Evolutionary conservation across 208 protist genomes (phyloP).

Genomic region (Acanthamoeba divionensis): DNA sequence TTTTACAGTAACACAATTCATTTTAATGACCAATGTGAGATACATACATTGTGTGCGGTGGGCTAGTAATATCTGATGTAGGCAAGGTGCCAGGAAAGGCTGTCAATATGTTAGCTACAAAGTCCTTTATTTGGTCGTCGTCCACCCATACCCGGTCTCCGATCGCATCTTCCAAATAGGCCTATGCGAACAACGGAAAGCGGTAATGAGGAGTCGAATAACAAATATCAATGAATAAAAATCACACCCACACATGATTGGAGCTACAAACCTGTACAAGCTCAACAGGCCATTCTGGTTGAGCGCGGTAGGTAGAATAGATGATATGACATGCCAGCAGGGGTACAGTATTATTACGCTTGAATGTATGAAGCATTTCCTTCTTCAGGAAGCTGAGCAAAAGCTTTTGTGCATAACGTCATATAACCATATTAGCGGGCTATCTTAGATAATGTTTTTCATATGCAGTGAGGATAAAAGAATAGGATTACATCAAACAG

Average conservation of each 20-base stretch:
- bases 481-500: not conserved
- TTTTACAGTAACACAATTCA: too few species aligned
- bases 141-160: constrained; percentile 29
- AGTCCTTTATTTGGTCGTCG: not conserved
- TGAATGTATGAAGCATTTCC: not conserved
- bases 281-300: constrained; percentile 18
- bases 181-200: not conserved
- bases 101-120: constrained; percentile 22
- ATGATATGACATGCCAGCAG: constrained; percentile 30
- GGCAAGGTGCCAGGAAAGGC: not conserved
- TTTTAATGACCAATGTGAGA: too few species aligned
- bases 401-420: not conserved
- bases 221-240: not conserved
- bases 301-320: not conserved
- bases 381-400: not conserved
- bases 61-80: too few species aligned
- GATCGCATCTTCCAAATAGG: constrained; percentile 39
- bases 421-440: not conserved
- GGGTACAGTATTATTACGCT: not conserved
- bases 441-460: too few species aligned
- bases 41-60: too few species aligned
- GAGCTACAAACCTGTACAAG: not conserved
- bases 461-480: not conserved
- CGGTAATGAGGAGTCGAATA: not conserved
- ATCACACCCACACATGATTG: not conserved